Evolutionary conservation across 2,329 filamentous ascomycete species (phyloP).

Genomic region (Cladosporium cucumerinum): DNA sequence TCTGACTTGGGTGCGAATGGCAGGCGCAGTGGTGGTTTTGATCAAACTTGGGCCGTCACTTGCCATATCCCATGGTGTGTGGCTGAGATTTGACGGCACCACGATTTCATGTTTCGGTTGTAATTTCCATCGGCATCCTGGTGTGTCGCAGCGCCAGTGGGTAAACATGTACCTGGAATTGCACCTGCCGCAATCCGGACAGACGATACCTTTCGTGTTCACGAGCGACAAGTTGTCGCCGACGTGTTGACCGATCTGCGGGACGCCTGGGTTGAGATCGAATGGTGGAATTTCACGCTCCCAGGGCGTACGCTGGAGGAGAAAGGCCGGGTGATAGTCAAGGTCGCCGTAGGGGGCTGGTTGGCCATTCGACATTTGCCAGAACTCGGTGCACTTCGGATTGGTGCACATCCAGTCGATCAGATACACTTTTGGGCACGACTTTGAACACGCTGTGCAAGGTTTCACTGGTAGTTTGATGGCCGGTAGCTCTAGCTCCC

Average conservation of each 20-base stretch:
- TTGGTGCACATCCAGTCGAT: constrained; percentile 59
- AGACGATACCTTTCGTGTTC: constrained; percentile 64
- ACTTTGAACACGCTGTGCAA: constrained; percentile 31
- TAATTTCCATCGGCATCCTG: constrained; percentile 46
- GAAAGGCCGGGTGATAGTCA: constrained; percentile 55
- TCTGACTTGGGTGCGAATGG: constrained; percentile 34
- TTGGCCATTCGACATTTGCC: constrained; percentile 42
- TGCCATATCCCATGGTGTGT: constrained; percentile 28
- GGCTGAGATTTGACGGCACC: constrained; percentile 20
- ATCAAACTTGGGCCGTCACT: constrained; percentile 31
- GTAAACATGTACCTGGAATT: constrained; percentile 59
- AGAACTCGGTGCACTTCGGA: constrained; percentile 53
- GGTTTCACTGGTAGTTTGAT: constrained; percentile 33
- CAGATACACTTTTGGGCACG: constrained; percentile 41
- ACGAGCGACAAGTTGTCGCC: constrained; percentile 50
- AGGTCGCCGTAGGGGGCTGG: constrained; percentile 34
- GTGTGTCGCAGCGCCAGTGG: constrained; percentile 59
- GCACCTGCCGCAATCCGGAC: constrained; percentile 61
- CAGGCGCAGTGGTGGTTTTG: constrained; percentile 29
- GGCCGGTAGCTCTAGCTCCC: neutral
- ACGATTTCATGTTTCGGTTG: constrained; percentile 28
- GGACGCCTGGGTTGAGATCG: constrained; percentile 40
- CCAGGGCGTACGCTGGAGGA: constrained; percentile 52
- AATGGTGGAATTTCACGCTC: constrained; percentile 38
- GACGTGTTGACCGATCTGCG: constrained; percentile 37